Base-by-base conservation (phyloP, 2,329 filamentous ascomycete genomes). In the Epicoccum nigrum region DNA sequence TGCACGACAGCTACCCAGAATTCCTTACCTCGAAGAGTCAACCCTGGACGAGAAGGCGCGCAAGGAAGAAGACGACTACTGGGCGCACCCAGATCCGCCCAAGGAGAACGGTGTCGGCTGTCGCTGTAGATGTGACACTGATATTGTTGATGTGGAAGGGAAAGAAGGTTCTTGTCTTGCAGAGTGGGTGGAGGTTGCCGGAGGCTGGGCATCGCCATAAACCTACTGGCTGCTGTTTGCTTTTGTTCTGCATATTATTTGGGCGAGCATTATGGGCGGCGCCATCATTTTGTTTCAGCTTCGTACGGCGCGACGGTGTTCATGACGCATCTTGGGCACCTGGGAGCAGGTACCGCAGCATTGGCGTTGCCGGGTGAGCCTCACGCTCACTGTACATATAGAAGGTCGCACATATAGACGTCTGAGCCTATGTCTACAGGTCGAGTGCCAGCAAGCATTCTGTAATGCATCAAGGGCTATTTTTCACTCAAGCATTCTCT, bases 21-120 rank as follows among this genome's bases (percentile, higher is more conserved):
- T 86, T 44, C 91, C 90, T 1, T 97, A 81, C 71, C 84, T 96
- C 13, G 92, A 97, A 74, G 85, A 77, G 78, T 94, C 90, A 13
- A 95, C 90, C 0, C 66, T 81, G 12, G 89, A 96, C 60, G 87
- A 92, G 70, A 92, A 90, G 76, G 87, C 90, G 75, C 86, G 93
- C 39, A 83, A 85, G 51, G 92, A 96, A 74, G 94, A 99, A 76
- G 94, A 97, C 68, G 88, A 92, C 59, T 99, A 97, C 78, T 99
- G 93, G 92, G 92, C 91, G 49, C 84, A 85, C 32, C 90, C 86
- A 75, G 94, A 99, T 70, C 78, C 86, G 6, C 87, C 88, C 62
- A 92, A 94, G 77, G 92, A 97, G 77, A 97, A 97, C 65, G 94
- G 94, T 30, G 92, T 99, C 7, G 94, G 94, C 30, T 99, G 94